Evolutionary conservation across 352 stramenopile species (phyloP).

Genomic region (Detonula confervacea): DNA sequence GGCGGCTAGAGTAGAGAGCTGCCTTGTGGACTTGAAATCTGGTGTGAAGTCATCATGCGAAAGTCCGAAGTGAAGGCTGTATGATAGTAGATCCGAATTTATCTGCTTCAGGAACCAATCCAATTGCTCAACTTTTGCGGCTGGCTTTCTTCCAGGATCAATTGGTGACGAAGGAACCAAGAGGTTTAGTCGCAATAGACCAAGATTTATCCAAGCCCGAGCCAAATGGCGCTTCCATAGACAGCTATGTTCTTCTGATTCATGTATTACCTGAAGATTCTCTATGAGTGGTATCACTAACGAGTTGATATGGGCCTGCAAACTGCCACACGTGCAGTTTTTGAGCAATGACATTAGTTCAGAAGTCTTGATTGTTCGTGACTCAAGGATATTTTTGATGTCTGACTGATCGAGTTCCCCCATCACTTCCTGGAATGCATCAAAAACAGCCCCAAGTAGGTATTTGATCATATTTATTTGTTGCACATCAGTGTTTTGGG

Average conservation of each 20-base stretch:
- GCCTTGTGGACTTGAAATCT: constrained; percentile 27
- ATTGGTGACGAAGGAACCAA: constrained; percentile 93
- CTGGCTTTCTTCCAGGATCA: constrained; percentile 93
- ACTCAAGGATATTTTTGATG: constrained; percentile 39
- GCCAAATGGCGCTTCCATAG: constrained; percentile 63
- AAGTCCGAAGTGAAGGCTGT: constrained; percentile 68
- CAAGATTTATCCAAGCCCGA: constrained; percentile 88
- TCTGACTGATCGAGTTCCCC: constrained; percentile 20
- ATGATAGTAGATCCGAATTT: constrained; percentile 60
- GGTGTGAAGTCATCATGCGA: constrained; percentile 66
- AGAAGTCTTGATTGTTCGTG: constrained; percentile 29
- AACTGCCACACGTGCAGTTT: constrained; percentile 38
- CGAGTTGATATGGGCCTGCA: constrained; percentile 41
- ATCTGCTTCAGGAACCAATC: constrained; percentile 87
- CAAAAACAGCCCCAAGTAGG: constrained; percentile 50
- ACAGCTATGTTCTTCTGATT: constrained; percentile 39
- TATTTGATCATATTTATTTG: constrained; percentile 62
- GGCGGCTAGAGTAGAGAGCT: constrained; percentile 42
- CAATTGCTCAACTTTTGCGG: constrained; percentile 93
- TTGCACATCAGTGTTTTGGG: constrained; percentile 3
- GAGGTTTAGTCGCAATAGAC: constrained; percentile 92
- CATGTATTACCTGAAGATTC: constrained; percentile 54
- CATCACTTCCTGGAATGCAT: constrained; percentile 49
- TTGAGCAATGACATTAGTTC: constrained; percentile 34
- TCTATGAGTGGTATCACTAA: constrained; percentile 54